phyloP scores from a whole-genome alignment of 768 basidiomycete genomes.

The Lactarius pseudohatsudake region DNA sequence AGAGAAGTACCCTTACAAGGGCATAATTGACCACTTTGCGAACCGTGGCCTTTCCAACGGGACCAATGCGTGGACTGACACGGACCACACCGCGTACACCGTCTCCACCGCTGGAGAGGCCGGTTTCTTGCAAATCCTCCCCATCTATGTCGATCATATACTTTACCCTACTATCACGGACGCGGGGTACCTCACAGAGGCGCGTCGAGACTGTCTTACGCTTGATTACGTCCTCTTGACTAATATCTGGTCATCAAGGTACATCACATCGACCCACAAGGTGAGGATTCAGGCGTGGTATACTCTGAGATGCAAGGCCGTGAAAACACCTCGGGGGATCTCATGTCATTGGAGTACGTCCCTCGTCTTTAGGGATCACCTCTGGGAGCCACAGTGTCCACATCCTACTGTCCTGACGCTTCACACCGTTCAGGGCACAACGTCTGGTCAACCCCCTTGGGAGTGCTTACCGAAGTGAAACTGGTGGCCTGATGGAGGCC shows the following conservation, averaged over 20 bases:
- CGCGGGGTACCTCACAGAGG: constrained; percentile 72
- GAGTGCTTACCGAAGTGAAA: constrained; percentile 94
- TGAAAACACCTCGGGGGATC: constrained; percentile 87
- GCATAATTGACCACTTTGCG: constrained; percentile 90
- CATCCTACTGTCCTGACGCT: constrained; percentile 19
- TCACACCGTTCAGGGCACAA: constrained; percentile 54
- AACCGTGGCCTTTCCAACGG: constrained; percentile 92
- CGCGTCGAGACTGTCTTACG: constrained; percentile 12
- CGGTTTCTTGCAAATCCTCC: constrained; percentile 81
- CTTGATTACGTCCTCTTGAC: neutral
- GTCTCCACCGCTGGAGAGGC: constrained; percentile 93
- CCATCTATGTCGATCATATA: constrained; percentile 94
- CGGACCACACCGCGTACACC: constrained; percentile 93
- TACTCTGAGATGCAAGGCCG: constrained; percentile 97
- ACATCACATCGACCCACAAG: constrained; percentile 91
- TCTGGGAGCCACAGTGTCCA: neutral
- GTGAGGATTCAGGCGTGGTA: constrained; percentile 92
- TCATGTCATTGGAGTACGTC: constrained; percentile 81
- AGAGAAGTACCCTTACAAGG: constrained; percentile 93
- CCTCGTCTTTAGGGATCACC: neutral
- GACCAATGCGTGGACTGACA: constrained; percentile 97
- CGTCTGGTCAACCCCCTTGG: constrained; percentile 74
- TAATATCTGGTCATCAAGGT: constrained; percentile 48
- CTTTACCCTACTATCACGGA: constrained; percentile 93
- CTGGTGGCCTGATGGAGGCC: constrained; percentile 93